Evolutionary conservation across 768 basidiomycete species (phyloP).

Genomic region (Psilocybe sp.): DNA sequence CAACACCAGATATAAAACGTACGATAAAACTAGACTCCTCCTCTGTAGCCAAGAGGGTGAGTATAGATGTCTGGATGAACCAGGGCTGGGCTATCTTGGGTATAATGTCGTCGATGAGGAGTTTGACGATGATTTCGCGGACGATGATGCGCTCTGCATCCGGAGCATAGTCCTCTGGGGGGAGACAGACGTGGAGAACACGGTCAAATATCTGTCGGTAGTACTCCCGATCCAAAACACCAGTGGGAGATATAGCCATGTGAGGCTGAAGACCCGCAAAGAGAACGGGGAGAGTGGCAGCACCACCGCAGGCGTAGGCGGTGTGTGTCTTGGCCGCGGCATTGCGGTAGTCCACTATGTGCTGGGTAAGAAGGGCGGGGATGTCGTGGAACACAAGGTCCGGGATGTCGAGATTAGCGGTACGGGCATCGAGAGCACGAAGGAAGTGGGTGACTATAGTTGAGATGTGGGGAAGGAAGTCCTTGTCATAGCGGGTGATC

Average conservation of each 20-base stretch:
- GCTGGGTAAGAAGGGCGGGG: slow-evolving; percentile 68
- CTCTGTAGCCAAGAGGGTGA: slow-evolving; percentile 60
- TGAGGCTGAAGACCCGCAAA: slow-evolving; percentile 86
- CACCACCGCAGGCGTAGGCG: slow-evolving; percentile 69
- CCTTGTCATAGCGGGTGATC: slow-evolving; percentile 79
- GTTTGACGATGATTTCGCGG: slow-evolving; percentile 79
- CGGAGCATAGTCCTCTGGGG: slow-evolving; percentile 74
- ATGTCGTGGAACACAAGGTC: slow-evolving; percentile 60
- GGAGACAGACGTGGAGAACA: slow-evolving; percentile 70
- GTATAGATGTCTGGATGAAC: slow-evolving; percentile 76
- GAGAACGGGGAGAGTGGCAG: slow-evolving; percentile 57
- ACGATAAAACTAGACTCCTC: slow-evolving; percentile 29
- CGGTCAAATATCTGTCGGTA: slow-evolving; percentile 78
- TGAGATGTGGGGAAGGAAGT: slow-evolving; percentile 73
- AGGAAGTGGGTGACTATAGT: slow-evolving; percentile 55
- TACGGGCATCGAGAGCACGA: slow-evolving; percentile 57
- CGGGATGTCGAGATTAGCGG: slow-evolving; percentile 52
- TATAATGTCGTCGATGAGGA: slow-evolving; percentile 65
- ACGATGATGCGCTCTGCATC: slow-evolving; percentile 79
- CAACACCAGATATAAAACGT: slow-evolving; percentile 9
- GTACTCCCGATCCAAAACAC: slow-evolving; percentile 70
- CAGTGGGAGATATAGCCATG: slow-evolving; percentile 70
- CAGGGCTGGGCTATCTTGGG: slow-evolving; percentile 81
- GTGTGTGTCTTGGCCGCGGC: slow-evolving; percentile 60
- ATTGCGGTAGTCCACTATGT: slow-evolving; percentile 76